These are phyloP conservation scores for Neurospora tetrasperma DNA, from an alignment of 495 filamentous ascomycete species.

Conservation along the genomic window DNA sequence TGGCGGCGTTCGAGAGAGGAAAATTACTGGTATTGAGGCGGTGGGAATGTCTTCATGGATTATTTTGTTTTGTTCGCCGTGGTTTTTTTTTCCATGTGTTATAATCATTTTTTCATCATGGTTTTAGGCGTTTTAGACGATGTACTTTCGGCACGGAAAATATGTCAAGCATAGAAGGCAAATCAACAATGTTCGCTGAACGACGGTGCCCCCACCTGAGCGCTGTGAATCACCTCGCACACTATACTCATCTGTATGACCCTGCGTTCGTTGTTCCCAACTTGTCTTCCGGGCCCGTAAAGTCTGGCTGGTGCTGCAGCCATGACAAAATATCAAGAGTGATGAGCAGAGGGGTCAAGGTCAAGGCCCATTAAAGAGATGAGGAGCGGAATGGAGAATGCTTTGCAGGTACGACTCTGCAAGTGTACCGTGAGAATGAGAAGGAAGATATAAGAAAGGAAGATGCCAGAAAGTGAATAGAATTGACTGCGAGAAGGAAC, in stretches of 20 bases:
- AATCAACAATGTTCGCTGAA: background rate
- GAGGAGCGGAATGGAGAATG: background rate
- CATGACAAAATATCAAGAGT: background rate
- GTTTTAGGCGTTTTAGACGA: background rate
- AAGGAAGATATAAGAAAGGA: background rate
- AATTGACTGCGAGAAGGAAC: background rate
- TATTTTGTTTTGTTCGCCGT: background rate
- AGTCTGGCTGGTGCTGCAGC: background rate
- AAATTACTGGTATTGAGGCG: background rate
- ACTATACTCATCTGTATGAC: background rate
- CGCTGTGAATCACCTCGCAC: background rate
- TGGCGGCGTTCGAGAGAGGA: background rate
- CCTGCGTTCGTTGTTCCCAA: background rate
- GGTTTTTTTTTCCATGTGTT: background rate
- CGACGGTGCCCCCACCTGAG: background rate
- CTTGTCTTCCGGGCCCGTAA: background rate
- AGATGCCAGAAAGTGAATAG: background rate
- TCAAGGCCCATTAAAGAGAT: background rate
- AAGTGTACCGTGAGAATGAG: background rate
- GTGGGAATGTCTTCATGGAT: background rate
- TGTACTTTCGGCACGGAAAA: background rate
- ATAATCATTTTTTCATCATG: background rate
- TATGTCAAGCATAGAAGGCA: background rate
- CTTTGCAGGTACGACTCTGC: background rate
- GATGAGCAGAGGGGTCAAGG: background rate